Percentiles rank a stretch among this genome's conserved stretches.
These are phyloP conservation scores for Gracilaria gracilis DNA, from an alignment of 23 red algal genomes.

Conservation along the genomic window DNA sequence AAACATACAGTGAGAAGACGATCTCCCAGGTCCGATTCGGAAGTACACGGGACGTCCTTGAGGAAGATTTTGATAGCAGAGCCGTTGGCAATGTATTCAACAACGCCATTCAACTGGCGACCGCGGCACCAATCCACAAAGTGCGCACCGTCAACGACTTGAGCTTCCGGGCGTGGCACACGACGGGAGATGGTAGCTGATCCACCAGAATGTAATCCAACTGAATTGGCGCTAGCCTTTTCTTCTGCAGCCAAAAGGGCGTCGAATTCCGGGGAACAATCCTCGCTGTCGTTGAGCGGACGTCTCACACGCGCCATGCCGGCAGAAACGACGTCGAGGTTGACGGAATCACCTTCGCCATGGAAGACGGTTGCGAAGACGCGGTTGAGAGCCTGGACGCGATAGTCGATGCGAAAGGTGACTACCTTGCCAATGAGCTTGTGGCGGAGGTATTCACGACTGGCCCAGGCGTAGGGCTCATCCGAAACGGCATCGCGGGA, in stretches of 20 bases:
- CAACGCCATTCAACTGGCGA: conserved; percentile 61
- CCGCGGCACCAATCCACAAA: conserved; percentile 41
- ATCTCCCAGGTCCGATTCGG: conserved; percentile 31
- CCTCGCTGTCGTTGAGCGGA: conserved; percentile 52
- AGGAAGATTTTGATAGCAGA: conserved; percentile 66
- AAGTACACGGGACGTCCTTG: conserved; percentile 49
- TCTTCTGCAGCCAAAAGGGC: conserved; percentile 76
- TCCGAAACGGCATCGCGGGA: conserved; percentile 68
- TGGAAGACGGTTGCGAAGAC: conserved; percentile 63
- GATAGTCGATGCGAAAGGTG: conserved; percentile 82
- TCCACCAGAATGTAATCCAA: conserved; percentile 62
- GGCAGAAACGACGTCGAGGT: conserved; percentile 42
- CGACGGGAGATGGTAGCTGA: conserved; percentile 28
- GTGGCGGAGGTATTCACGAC: conserved; percentile 73
- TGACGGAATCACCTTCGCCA: conserved; percentile 27
- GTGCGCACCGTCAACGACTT: conserved; percentile 13
- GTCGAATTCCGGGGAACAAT: conserved; percentile 72
- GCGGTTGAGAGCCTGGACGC: conserved; percentile 44
- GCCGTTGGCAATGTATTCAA: conserved; percentile 85
- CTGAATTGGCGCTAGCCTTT: conserved; percentile 41
- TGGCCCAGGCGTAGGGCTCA: conserved; percentile 78
- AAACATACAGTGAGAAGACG: conserved; percentile 63
- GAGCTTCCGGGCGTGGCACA: conserved; percentile 28
- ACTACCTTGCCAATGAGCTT: conserved; percentile 75
- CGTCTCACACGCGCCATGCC: conserved; percentile 67